Conservation (phyloP, 2,329 filamentous ascomycete genomes). For the Ophiostoma novo-ulmi region DNA sequence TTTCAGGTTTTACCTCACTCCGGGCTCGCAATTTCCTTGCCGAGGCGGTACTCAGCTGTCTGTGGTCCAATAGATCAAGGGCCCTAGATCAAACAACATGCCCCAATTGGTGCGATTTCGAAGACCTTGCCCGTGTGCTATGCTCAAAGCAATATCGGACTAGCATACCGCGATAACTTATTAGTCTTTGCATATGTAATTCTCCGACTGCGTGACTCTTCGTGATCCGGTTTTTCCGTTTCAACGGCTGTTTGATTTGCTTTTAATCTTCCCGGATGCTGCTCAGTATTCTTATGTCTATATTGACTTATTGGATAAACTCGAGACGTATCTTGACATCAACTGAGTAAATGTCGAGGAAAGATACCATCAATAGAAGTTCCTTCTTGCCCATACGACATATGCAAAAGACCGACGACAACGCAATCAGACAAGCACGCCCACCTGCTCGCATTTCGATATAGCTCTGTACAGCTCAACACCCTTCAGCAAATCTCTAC, state of each 20-base stretch:
- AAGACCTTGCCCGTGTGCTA: neutral
- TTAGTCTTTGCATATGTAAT: neutral
- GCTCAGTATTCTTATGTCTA: neutral
- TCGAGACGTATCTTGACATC: neutral
- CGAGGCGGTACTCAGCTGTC: neutral
- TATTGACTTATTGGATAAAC: neutral
- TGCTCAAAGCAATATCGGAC: neutral
- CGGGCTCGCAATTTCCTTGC: neutral
- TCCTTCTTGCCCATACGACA: neutral
- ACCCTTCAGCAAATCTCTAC: neutral
- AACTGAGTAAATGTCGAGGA: neutral
- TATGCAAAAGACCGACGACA: neutral
- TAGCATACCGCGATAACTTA: neutral
- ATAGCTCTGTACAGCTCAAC: neutral
- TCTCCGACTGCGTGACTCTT: constrained; percentile 8
- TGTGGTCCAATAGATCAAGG: constrained; percentile 13
- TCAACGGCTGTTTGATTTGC: neutral
- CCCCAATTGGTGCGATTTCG: constrained; percentile 17
- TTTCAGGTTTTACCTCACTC: neutral
- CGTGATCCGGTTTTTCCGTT: constrained; percentile 12
- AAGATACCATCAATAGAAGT: neutral
- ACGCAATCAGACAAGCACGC: neutral
- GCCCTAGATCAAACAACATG: constrained; percentile 13
- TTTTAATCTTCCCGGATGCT: neutral
- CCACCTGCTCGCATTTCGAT: neutral